Conservation (phyloP, 23 red algal species). For the Gracilaria vermiculophylla region DNA sequence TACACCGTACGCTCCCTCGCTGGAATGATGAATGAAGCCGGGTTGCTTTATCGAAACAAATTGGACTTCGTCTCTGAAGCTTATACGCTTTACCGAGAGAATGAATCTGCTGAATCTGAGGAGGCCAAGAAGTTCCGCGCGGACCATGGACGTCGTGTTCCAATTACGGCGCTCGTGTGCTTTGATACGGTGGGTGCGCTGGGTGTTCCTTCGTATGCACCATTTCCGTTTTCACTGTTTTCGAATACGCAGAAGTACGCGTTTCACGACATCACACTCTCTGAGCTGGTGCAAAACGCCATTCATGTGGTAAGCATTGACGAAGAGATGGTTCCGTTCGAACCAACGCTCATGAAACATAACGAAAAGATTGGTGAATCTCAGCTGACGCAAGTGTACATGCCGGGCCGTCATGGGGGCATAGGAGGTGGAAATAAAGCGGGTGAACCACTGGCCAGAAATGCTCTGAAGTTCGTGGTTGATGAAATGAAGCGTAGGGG, state of each 20-base stretch:
- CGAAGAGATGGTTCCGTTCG: constrained; percentile 17
- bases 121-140: background rate
- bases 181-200: constrained; percentile 40
- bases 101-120: background rate
- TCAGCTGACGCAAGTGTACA: constrained; percentile 43
- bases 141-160: background rate
- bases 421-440: constrained; percentile 23
- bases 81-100: constrained; percentile 19
- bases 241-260: background rate
- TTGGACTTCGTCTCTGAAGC: background rate
- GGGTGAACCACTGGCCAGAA: background rate
- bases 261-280: constrained; percentile 8
- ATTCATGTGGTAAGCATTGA: constrained; percentile 26
- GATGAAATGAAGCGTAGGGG: constrained; percentile 34
- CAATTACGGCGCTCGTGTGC: constrained; percentile 19
- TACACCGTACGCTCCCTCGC: constrained; percentile 40
- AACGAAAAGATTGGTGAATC: background rate
- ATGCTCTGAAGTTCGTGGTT: constrained; percentile 11
- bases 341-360: constrained; percentile 27
- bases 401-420: constrained; percentile 36
- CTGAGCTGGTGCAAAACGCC: background rate
- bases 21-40: constrained; percentile 8
- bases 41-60: constrained; percentile 5
- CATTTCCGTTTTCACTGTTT: constrained; percentile 9
- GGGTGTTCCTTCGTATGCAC: constrained; percentile 1